Percentiles rank a stretch among this genome's conserved stretches.
Conservation (phyloP, 2,329 filamentous ascomycete species). For the Sphaerostilbella broomeana region DNA sequence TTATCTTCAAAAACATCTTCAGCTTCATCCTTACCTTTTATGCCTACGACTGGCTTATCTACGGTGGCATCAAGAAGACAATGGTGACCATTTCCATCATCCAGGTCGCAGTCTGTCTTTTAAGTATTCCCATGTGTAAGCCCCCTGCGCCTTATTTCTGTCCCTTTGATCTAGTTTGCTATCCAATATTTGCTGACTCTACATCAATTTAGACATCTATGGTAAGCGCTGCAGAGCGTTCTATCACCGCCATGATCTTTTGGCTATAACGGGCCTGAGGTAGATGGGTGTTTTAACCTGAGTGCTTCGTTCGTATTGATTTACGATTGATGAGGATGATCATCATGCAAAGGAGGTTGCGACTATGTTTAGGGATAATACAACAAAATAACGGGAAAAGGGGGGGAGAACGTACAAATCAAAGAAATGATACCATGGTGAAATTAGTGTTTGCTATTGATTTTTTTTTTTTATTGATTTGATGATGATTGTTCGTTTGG, state of each 20-base stretch:
- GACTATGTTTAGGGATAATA: too few relatives aligned
- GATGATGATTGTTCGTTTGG: too few relatives aligned
- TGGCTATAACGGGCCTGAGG: constrained; percentile 34
- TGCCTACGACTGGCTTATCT: constrained; percentile 75
- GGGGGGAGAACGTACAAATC: too few relatives aligned
- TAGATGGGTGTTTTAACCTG: constrained; percentile 12
- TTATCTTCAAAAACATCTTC: constrained; percentile 95
- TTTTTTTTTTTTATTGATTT: too few relatives aligned
- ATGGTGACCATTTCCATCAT: constrained; percentile 70
- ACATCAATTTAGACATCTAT: constrained; percentile 54
- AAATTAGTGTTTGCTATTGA: too few relatives aligned
- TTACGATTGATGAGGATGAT: too few relatives aligned
- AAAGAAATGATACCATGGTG: too few relatives aligned
- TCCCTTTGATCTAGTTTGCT: too few relatives aligned
- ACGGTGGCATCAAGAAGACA: constrained; percentile 50
- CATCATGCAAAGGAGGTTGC: too few relatives aligned
- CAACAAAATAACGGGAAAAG: too few relatives aligned
- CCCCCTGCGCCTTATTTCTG: constrained; percentile 17
- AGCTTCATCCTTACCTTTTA: constrained; percentile 78
- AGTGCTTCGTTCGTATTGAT: background rate
- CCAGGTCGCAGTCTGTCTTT: constrained; percentile 68
- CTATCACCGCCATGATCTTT: constrained; percentile 67
- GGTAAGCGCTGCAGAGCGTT: constrained; percentile 72
- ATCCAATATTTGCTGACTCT: background rate
- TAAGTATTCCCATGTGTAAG: constrained; percentile 76